These are phyloP conservation scores for Lyophyllum semitale DNA, from an alignment of 768 basidiomycete genomes.

Conservation along the genomic window DNA sequence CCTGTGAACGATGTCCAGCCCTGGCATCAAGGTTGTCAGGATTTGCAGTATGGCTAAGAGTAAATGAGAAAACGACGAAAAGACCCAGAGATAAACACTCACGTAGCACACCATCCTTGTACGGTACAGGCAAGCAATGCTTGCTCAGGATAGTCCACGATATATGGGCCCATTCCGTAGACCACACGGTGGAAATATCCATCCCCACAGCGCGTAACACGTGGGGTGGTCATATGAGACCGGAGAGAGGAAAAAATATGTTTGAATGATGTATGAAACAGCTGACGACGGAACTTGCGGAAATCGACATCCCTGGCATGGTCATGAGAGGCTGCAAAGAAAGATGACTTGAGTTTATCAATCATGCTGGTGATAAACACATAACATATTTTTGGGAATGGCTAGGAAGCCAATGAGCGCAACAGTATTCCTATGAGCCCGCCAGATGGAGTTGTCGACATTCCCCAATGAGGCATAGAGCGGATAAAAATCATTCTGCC, in stretches of 20 bases:
- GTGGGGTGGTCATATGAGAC: constrained; percentile 24
- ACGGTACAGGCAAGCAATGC: constrained; percentile 23
- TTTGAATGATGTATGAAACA: constrained; percentile 25
- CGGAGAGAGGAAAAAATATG: constrained; percentile 17
- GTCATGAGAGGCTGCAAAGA: constrained; percentile 1
- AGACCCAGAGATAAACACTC: not conserved
- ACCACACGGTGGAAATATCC: constrained; percentile 25
- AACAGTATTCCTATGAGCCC: constrained; percentile 28
- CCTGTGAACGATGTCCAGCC: constrained; percentile 7
- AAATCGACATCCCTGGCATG: constrained; percentile 9
- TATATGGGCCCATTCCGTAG: constrained; percentile 29
- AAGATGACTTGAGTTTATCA: not conserved
- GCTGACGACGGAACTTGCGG: constrained; percentile 17
- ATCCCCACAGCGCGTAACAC: constrained; percentile 24
- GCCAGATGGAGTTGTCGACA: constrained; percentile 30
- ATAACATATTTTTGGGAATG: constrained; percentile 8
- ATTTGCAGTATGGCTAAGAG: constrained; percentile 11
- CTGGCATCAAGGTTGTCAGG: constrained; percentile 9
- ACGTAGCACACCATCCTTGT: constrained; percentile 29
- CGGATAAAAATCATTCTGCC: constrained; percentile 37
- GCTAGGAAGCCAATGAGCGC: constrained; percentile 16
- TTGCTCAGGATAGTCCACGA: constrained; percentile 31
- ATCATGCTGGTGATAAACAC: too few relatives aligned
- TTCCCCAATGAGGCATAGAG: constrained; percentile 35
- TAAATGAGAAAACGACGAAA: not conserved